Evolutionary conservation across 441 rosid genomes (phyloP).

Genomic region (Pelargonium cotyledonis): DNA sequence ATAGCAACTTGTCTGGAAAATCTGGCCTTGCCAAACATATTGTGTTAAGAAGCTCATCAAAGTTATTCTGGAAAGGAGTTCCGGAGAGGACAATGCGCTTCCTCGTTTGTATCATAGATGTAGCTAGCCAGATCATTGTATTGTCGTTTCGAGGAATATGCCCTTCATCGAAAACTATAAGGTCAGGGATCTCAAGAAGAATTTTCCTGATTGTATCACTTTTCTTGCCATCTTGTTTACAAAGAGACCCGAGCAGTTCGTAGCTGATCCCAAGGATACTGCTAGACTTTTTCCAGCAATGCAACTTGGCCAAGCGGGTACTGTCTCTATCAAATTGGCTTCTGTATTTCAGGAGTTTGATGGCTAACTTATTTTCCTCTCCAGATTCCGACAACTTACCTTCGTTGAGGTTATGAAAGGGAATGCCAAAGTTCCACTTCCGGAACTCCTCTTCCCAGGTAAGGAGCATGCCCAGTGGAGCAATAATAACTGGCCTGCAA

Average conservation of each 20-base stretch:
- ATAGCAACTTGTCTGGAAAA: constrained; percentile 24
- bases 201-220: constrained; percentile 25
- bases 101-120: constrained; percentile 39
- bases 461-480: constrained; percentile 50
- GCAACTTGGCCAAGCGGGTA: constrained; percentile 45
- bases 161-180: constrained; percentile 72
- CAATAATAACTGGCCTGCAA: constrained; percentile 62
- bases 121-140: constrained; percentile 52
- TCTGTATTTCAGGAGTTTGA: constrained; percentile 12
- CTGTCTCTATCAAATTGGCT: not conserved
- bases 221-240: not conserved
- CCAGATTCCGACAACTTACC: constrained; percentile 26
- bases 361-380: constrained; percentile 34
- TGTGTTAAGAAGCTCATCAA: constrained; percentile 53
- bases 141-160: constrained; percentile 66
- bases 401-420: constrained; percentile 49
- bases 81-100: constrained; percentile 71
- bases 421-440: constrained; percentile 50
- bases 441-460: constrained; percentile 68
- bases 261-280: constrained; percentile 65
- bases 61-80: constrained; percentile 81
- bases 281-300: constrained; percentile 42
- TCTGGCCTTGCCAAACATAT: constrained; percentile 49
- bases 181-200: constrained; percentile 45
- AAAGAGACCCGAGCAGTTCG: constrained; percentile 39